Base-by-base conservation (phyloP, 768 basidiomycete species). In the Leccinum disarticulatum region DNA sequence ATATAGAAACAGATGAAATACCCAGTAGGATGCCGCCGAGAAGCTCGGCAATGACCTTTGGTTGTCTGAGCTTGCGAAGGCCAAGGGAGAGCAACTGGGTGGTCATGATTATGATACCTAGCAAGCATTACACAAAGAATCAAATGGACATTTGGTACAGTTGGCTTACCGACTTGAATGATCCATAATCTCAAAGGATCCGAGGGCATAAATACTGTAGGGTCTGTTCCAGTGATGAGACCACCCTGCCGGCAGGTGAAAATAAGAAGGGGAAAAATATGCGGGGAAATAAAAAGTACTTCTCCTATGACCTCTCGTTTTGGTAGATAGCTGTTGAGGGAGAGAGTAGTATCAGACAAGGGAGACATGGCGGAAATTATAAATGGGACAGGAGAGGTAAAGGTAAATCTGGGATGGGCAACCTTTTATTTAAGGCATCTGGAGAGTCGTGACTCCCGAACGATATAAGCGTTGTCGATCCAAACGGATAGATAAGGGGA, bases 1-100 rank as follows among this genome's bases (percentile, higher is more conserved):
- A 49, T 7, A 22, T 62, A 66, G 68, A 71, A 75, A 85, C 86
- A 4, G 19, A 36, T 22, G 17, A 64, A 67, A 69, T 74, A 79
- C 90, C 90, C 14, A 96, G 81, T 19, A 98, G 66, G 63, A 98
- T 94, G 8, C 96, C 95, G 5, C 91, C 94, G 36, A 97, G 75
- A 28, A 96, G 84, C 61, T 92, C 90, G 8, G 90, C 87, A 28
- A 91, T 91, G 49, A 92, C 90, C 68, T 84, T 88, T 6, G 96
- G 96, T 66, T 98, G 96, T 27, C 83, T 82, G 43, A 96, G 76
- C 71, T 81, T 89, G n/a, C 83, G 78, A 38, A 98, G 79, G 3
- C 72, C 78, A 22, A 93, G 80, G 1, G 86, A 83, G 15, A 95
- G 82, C n/a, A 91, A 62, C 68, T 90, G 90, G 3, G 91, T 87